Conservation (phyloP, 2,329 filamentous ascomycete species). For the Mollisia scopiformis region DNA sequence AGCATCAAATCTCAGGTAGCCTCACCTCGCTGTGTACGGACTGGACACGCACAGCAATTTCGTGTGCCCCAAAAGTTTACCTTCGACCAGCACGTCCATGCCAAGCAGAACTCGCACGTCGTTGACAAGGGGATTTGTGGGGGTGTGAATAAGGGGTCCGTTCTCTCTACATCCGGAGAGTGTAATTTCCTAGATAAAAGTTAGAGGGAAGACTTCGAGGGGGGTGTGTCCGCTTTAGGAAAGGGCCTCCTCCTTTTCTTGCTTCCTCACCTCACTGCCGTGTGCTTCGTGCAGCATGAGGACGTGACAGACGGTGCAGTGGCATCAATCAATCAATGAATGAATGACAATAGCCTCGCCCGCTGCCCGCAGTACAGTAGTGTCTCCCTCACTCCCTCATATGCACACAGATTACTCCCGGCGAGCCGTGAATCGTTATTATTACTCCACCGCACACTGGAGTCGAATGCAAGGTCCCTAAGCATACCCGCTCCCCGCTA, state of each 20-base stretch:
- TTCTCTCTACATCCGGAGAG: neutral
- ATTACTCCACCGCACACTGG: no score
- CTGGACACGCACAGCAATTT: slow-evolving; percentile 5
- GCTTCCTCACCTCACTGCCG: neutral
- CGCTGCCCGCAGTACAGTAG: no score
- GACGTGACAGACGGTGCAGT: neutral
- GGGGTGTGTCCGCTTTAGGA: neutral
- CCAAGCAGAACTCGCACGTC: neutral
- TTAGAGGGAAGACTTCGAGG: no score
- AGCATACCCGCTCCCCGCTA: no score
- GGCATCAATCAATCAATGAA: no score
- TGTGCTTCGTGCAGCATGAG: no score
- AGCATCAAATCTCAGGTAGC: neutral
- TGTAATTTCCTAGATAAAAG: neutral
- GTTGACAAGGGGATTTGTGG: neutral
- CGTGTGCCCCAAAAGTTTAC: neutral
- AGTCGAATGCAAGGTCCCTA: no score
- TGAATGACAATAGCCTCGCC: no score
- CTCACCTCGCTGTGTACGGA: no score
- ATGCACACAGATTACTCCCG: no score
- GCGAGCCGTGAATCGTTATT: no score
- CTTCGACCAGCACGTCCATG: neutral
- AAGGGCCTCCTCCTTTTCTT: neutral
- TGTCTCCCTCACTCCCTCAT: no score
- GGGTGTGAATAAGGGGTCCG: neutral